These are phyloP conservation scores for Xylariaceae sp. DNA, from an alignment of 2,329 filamentous ascomycete genomes.

Conservation along the genomic window DNA sequence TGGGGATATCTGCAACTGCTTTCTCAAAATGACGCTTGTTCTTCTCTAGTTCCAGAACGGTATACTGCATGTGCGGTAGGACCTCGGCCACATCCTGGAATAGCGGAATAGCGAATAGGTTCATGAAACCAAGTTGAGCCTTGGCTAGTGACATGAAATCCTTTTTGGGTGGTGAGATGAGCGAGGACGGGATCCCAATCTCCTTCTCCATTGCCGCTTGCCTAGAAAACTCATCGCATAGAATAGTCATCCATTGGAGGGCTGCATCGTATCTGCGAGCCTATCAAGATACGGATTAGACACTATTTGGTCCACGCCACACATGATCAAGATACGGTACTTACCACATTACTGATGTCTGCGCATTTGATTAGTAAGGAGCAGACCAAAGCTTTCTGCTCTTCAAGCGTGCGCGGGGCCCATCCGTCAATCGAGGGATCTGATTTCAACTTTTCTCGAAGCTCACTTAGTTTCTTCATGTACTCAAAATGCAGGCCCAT, in stretches of 20 bases:
- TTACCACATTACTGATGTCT: slow-evolving; percentile 96
- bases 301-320: not conserved
- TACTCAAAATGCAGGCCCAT: slow-evolving; percentile 98
- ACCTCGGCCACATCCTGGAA: slow-evolving; percentile 89
- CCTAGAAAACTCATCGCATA: slow-evolving; percentile 94
- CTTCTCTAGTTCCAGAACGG: slow-evolving; percentile 76
- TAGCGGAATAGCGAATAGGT: slow-evolving; percentile 88
- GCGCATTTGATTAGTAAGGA: slow-evolving; percentile 96
- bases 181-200: slow-evolving; percentile 83
- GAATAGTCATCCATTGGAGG: slow-evolving; percentile 85
- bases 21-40: slow-evolving; percentile 79
- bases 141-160: slow-evolving; percentile 83
- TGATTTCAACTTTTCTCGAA: slow-evolving; percentile 78
- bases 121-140: slow-evolving; percentile 95
- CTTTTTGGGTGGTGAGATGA: slow-evolving; percentile 84
- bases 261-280: slow-evolving; percentile 84
- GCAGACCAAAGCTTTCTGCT: slow-evolving; percentile 81
- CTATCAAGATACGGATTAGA: slow-evolving; percentile 51
- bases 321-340: slow-evolving; percentile 46
- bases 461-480: slow-evolving; percentile 83
- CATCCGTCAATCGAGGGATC: slow-evolving; percentile 73
- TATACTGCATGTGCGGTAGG: slow-evolving; percentile 83
- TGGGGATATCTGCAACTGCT: slow-evolving; percentile 68
- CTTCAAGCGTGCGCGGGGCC: slow-evolving; percentile 76
- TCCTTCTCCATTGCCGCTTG: slow-evolving; percentile 92